phyloP scores from a whole-genome alignment of 176 grass and related monocot species.

The Echinochloa phyllopogon region DNA sequence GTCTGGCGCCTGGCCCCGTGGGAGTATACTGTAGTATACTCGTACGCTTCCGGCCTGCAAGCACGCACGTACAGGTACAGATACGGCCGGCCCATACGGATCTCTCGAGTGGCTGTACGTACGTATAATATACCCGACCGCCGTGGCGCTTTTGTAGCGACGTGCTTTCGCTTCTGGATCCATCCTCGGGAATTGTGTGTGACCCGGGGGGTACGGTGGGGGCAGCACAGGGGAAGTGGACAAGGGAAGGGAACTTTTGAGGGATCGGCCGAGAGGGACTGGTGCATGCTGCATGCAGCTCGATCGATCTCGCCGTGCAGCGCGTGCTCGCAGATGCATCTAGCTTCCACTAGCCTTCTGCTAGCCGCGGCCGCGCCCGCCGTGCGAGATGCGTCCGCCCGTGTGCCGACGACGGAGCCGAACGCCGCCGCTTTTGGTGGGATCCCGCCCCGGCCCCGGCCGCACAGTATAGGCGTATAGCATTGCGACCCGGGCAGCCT shows the following conservation, averaged over 20 bases:
- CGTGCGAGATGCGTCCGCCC: slow-evolving; percentile 17
- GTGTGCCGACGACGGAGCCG: slow-evolving; percentile 35
- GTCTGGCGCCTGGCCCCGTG: background rate
- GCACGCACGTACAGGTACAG: slow-evolving; percentile 19
- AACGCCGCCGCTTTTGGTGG: slow-evolving; percentile 24
- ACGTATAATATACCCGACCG: background rate
- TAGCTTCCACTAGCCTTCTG: background rate
- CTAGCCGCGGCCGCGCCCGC: background rate
- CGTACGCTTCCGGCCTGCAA: background rate
- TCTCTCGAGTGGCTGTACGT: background rate
- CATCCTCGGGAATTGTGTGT: slow-evolving; percentile 41
- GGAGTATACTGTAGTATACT: background rate
- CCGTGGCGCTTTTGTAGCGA: background rate
- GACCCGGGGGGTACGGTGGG: background rate
- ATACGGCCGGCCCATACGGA: background rate
- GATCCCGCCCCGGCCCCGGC: background rate
- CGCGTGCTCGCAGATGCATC: slow-evolving; percentile 22
- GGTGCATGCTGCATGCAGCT: background rate
- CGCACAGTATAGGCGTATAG: background rate
- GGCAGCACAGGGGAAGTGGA: slow-evolving; percentile 41
- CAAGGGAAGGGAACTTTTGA: slow-evolving; percentile 50
- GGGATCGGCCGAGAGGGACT: background rate
- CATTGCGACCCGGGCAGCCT: slow-evolving; percentile 15
- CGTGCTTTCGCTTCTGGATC: slow-evolving; percentile 48
- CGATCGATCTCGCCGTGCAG: too few species aligned